Conservation (phyloP, 2,329 filamentous ascomycete species). For the Aspergillus neoniger region DNA sequence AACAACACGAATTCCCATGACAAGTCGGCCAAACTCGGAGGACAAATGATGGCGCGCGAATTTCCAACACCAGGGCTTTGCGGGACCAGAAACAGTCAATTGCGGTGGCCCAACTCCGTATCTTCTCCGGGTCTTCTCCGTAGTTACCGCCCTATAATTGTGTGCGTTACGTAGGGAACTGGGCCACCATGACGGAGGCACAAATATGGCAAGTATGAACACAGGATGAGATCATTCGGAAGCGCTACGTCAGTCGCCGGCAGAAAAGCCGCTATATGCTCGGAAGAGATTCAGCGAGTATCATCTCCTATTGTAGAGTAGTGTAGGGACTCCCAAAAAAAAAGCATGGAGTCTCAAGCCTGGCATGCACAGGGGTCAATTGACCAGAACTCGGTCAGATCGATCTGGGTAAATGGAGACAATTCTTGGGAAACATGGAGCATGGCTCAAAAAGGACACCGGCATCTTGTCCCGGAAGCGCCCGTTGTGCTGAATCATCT, state of each 20-base stretch:
- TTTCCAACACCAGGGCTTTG: conserved; percentile 5
- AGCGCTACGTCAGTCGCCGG: neutral
- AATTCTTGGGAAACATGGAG: neutral
- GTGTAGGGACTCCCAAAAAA: neutral
- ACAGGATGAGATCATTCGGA: conserved; percentile 11
- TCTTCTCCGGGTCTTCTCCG: neutral
- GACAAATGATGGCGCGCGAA: conserved; percentile 19
- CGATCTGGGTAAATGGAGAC: neutral
- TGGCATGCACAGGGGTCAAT: neutral
- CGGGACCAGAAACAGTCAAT: conserved; percentile 8
- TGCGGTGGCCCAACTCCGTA: conserved; percentile 3
- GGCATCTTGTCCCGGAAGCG: conserved; percentile 33
- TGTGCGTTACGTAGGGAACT: neutral
- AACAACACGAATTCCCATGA: conserved; percentile 11
- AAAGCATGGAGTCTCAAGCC: neutral
- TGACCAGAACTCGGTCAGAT: neutral
- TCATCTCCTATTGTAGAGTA: neutral
- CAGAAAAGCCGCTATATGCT: neutral
- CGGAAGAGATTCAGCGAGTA: neutral
- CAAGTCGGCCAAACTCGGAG: conserved; percentile 9
- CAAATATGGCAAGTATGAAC: neutral
- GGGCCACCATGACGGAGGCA: neutral
- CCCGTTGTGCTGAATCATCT: conserved; percentile 40
- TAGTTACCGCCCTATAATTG: neutral
- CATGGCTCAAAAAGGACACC: conserved; percentile 16